A percentile compares a stretch with the other conserved stretches of the same genome.
Conservation (phyloP, 2,329 filamentous ascomycete species). For the Fusarium proliferatum region DNA sequence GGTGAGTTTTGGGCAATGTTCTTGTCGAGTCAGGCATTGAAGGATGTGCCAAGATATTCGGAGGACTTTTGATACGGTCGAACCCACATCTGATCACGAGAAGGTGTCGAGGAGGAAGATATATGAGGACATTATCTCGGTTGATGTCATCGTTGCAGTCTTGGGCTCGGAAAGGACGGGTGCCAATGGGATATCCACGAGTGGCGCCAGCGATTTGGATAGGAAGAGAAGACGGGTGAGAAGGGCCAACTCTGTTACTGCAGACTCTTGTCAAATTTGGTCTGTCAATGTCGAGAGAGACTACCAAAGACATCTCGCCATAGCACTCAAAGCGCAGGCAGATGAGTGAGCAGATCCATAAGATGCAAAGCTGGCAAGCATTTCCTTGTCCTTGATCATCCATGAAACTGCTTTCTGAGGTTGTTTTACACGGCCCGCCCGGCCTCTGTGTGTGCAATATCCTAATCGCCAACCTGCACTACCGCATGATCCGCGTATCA, state of each 20-base stretch:
- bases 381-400: not conserved
- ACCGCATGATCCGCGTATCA: not conserved
- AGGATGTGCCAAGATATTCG: not conserved
- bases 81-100: constrained; percentile 18
- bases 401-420: not conserved
- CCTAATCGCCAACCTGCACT: not conserved
- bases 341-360: not conserved
- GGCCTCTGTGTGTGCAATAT: not conserved
- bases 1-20: not conserved
- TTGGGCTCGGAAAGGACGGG: constrained; percentile 14
- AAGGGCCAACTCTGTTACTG: not conserved
- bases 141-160: not conserved
- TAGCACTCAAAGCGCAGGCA: not conserved
- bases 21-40: not conserved
- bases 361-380: not conserved
- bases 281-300: not conserved
- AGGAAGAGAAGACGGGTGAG: not conserved
- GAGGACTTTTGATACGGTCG: constrained; percentile 17
- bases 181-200: not conserved
- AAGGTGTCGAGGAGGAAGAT: not conserved
- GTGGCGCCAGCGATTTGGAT: no score
- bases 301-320: not conserved
- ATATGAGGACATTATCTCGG: not conserved
- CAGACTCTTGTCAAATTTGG: not conserved
- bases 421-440: not conserved